phyloP scores from a whole-genome alignment of 2,329 filamentous ascomycete species.

The Xylaria sp. region DNA sequence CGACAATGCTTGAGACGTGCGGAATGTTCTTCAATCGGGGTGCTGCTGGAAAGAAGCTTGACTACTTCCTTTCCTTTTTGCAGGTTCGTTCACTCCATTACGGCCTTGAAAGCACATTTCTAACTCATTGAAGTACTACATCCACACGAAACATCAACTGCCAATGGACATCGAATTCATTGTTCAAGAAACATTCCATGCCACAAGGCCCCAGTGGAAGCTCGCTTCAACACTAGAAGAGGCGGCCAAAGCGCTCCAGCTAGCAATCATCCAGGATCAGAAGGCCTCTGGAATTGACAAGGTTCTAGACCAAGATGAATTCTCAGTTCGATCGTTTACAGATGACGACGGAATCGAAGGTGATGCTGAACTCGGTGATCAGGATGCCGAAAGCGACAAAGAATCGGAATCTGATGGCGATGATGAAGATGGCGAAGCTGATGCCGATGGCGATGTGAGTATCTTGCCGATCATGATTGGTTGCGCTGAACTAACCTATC shows the following conservation, averaged over 20 bases:
- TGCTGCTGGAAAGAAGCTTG: slow-evolving; percentile 89
- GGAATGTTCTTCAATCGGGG: slow-evolving; percentile 95
- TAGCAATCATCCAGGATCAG: slow-evolving; percentile 86
- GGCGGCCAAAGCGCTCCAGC: slow-evolving; percentile 74
- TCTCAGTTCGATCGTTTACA: slow-evolving; percentile 62
- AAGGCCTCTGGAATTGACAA: slow-evolving; percentile 71
- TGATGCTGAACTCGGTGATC: slow-evolving; percentile 60
- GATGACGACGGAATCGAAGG: slow-evolving; percentile 62
- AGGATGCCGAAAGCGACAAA: slow-evolving; percentile 56
- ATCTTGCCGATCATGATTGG: background rate
- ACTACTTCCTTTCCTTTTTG: slow-evolving; percentile 95
- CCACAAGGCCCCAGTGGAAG: slow-evolving; percentile 90
- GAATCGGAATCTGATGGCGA: slow-evolving; percentile 55
- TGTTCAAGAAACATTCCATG: slow-evolving; percentile 82
- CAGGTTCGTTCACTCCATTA: slow-evolving; percentile 50
- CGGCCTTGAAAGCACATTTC: slow-evolving; percentile 4
- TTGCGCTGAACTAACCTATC: slow-evolving; percentile 4
- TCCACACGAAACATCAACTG: slow-evolving; percentile 79
- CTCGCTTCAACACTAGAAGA: slow-evolving; percentile 75
- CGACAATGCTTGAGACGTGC: slow-evolving; percentile 87
- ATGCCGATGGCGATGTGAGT: slow-evolving; percentile 42
- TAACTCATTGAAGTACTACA: slow-evolving; percentile 67
- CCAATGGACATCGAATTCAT: slow-evolving; percentile 98
- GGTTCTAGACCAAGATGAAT: slow-evolving; percentile 64
- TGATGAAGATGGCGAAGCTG: slow-evolving; percentile 44